Evolutionary conservation across 164 flowering plant species (phyloP).

Genomic region (Magnolia officinalis): DNA sequence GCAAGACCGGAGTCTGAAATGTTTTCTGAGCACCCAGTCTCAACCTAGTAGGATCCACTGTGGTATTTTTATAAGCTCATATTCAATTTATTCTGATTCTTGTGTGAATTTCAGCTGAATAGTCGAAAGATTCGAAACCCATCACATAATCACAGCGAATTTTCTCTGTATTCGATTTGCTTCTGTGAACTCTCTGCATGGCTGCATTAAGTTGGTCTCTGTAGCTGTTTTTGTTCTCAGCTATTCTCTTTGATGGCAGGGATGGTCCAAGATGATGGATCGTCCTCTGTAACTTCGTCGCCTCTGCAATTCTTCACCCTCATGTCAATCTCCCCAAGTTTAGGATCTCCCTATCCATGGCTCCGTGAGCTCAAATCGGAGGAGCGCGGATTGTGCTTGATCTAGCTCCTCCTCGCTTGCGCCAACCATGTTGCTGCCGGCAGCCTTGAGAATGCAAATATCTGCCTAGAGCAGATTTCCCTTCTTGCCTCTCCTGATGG

Average conservation of each 20-base stretch:
- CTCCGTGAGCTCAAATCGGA: slow-evolving; percentile 66
- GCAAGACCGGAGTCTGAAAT: too few relatives aligned
- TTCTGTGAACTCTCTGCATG: neutral
- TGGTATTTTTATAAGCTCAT: too few relatives aligned
- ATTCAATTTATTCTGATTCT: neutral
- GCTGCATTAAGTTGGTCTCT: slow-evolving; percentile 1
- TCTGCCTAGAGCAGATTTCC: slow-evolving; percentile 64
- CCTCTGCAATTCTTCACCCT: slow-evolving; percentile 53
- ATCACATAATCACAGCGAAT: neutral
- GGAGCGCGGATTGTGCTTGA: slow-evolving; percentile 67
- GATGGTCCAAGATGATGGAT: slow-evolving; percentile 66
- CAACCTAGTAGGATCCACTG: too few relatives aligned
- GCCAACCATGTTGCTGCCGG: slow-evolving; percentile 62
- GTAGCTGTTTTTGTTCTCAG: neutral
- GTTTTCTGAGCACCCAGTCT: neutral
- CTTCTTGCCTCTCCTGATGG: slow-evolving; percentile 68
- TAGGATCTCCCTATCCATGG: slow-evolving; percentile 55
- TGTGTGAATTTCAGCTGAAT: neutral
- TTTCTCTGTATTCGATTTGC: neutral
- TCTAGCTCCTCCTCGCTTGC: slow-evolving; percentile 54
- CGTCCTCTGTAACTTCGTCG: slow-evolving; percentile 57
- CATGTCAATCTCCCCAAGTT: slow-evolving; percentile 49
- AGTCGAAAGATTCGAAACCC: neutral
- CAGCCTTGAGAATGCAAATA: slow-evolving; percentile 59
- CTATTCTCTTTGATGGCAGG: slow-evolving; percentile 28